Evolutionary conservation across 192 early-diverging fungal genomes (phyloP).

Genomic region (Phlyctochytrium bullatum): DNA sequence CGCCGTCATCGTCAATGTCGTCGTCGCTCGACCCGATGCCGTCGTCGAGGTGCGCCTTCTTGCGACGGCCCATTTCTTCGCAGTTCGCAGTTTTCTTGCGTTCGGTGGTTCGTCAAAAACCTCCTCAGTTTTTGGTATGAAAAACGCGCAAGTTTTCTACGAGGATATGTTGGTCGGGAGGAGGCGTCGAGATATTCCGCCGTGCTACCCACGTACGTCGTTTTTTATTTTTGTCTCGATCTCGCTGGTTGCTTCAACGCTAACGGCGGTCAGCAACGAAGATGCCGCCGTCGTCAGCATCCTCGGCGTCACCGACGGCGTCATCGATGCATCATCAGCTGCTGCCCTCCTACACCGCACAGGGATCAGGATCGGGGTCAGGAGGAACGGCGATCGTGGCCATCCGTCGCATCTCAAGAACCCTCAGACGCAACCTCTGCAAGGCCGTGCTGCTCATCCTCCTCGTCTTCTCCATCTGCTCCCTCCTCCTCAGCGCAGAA

Average conservation of each 20-base stretch:
- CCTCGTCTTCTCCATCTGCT: conserved; percentile 3
- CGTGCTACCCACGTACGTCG: too few relatives aligned
- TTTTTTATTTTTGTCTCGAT: too few relatives aligned
- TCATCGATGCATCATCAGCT: too few relatives aligned
- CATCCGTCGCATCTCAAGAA: background rate
- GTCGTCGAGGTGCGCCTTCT: conserved; percentile 25
- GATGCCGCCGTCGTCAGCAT: too few relatives aligned
- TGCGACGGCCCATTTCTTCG: conserved; percentile 26
- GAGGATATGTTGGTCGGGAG: too few relatives aligned
- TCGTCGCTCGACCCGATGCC: conserved; percentile 28
- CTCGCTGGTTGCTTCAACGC: too few relatives aligned
- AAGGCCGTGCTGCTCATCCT: background rate
- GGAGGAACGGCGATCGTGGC: background rate
- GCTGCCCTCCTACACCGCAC: background rate
- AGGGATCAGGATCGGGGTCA: background rate
- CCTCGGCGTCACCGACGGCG: too few relatives aligned
- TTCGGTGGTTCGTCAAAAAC: background rate
- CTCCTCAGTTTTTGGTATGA: too few relatives aligned
- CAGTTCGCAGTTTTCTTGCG: too few relatives aligned
- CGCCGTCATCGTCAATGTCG: conserved; percentile 36
- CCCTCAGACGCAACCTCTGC: background rate
- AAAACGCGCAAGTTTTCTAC: too few relatives aligned
- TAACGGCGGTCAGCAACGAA: too few relatives aligned
- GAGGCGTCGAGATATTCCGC: too few relatives aligned
- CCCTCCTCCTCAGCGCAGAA: background rate